Base-by-base conservation (phyloP, 176 grass and related monocot genomes). In the Puya raimondii region DNA sequence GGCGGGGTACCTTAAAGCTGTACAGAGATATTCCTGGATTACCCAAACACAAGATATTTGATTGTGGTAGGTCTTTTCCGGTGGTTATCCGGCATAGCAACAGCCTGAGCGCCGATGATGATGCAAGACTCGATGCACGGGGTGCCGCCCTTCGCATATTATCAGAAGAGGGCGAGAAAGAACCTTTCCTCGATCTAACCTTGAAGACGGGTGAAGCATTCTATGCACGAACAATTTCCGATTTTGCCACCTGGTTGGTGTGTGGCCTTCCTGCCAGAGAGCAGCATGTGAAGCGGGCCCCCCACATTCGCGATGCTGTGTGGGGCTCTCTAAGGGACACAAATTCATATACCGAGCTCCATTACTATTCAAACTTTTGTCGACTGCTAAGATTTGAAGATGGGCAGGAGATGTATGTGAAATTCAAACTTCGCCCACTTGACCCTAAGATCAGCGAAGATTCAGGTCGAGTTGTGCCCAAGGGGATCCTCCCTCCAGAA, bases 341-440 rank as follows among this genome's bases (percentile, higher is more conserved):
- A 67, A 59, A 86, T 64, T 91, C 88, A 3, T 91, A 86, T 68
- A 69, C 84, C 8, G 17, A 56, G 67, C 80, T 91, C 20, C 88
- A 91, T 15, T 91, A 91, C 67, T 91, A 91, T 72, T 86, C 88
- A 9, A 91, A 91, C 74, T 84, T 91, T 23, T 86, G 80, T 65
- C 80, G 88, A 65, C 64, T 91, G 42, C 70, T 86, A 49, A 77
- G 84, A 25, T 91, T 91, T 23, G 84, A 86, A 10, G 74, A 86
- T n/a, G 78, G 88, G 49, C 73, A 49, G 50, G 78, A 91, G 78
- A 91, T 81, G 88, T 91, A 84, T 61, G 88, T 53, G 6, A 91
- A 86, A 53, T 84, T 91, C 84, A 91, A 84, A 69, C 88, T 86
- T 50, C 80, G 80, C 51, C 88, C 88, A 3, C 17, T 33, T 2